These are phyloP conservation scores for Areca catechu DNA, from an alignment of 176 grass and related monocot genomes.

Conservation along the genomic window DNA sequence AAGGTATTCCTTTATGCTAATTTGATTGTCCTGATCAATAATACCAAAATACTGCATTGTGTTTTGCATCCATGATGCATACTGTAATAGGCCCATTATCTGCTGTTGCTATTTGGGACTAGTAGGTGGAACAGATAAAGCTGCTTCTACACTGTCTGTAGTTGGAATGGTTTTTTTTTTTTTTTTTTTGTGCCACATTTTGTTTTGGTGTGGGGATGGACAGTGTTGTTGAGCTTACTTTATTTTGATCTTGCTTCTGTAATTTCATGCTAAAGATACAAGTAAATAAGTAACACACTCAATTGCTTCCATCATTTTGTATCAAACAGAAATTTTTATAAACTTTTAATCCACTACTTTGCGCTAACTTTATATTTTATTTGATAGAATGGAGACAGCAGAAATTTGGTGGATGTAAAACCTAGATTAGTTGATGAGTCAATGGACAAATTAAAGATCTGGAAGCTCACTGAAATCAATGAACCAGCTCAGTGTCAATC, in stretches of 20 bases:
- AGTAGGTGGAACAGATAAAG: slow-evolving; percentile 41
- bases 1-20: slow-evolving; percentile 44
- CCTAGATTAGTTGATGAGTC: slow-evolving; percentile 85
- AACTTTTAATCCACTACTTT: neutral
- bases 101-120: slow-evolving; percentile 48
- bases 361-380: slow-evolving; percentile 10
- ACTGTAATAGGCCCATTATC: slow-evolving; percentile 71
- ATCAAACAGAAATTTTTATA: no score
- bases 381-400: slow-evolving; percentile 74
- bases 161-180: slow-evolving; percentile 55
- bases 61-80: slow-evolving; percentile 31
- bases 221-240: no score
- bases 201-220: neutral
- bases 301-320: no score
- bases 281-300: no score
- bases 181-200: no score
- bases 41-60: slow-evolving; percentile 1
- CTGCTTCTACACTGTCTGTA: slow-evolving; percentile 44
- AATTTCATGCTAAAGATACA: neutral
- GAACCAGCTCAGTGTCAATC: slow-evolving; percentile 81
- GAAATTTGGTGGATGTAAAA: slow-evolving; percentile 84
- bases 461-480: slow-evolving; percentile 93
- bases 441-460: slow-evolving; percentile 80
- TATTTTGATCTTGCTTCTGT: neutral
- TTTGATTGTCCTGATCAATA: neutral